A percentile compares a stretch with the other conserved stretches of the same genome.
Evolutionary conservation across 106 monocot species (phyloP).

Genomic region (Apostasia ramifera): DNA sequence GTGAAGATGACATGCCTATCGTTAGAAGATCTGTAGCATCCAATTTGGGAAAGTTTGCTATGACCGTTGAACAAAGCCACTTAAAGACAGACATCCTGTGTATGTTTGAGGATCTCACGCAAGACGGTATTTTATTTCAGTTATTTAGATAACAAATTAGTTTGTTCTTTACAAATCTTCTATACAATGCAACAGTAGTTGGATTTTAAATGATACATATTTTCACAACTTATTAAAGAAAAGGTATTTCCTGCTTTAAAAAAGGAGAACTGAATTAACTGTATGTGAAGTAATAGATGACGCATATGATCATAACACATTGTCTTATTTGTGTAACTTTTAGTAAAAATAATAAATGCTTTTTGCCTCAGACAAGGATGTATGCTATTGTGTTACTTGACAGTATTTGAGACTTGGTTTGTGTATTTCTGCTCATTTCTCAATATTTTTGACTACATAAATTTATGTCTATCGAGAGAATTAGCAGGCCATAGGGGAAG

Average conservation of each 20-base stretch:
- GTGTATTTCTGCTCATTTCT: background rate
- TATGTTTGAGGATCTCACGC: conserved; percentile 84
- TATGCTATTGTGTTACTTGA: too few species aligned
- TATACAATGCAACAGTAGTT: background rate
- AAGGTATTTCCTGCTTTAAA: background rate
- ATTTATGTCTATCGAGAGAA: too few species aligned
- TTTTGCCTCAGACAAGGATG: too few species aligned
- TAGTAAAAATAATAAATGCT: too few species aligned
- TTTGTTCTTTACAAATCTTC: background rate
- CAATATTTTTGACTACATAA: background rate
- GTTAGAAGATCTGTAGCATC: conserved; percentile 89
- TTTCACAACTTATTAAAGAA: too few species aligned
- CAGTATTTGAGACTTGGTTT: too few species aligned
- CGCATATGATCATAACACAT: background rate
- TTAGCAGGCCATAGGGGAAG: too few species aligned
- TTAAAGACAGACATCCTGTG: conserved; percentile 79
- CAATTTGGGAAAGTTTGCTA: conserved; percentile 85
- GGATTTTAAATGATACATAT: too few species aligned
- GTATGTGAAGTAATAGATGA: too few species aligned
- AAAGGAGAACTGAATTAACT: background rate
- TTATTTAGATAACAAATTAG: background rate
- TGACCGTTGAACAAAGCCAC: conserved; percentile 64
- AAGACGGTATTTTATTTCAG: conserved; percentile 52
- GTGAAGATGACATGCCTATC: conserved; percentile 98
- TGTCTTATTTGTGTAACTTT: background rate